Base-by-base conservation (phyloP, 805 yeast species). In the Isabelozyma gotoi region DNA sequence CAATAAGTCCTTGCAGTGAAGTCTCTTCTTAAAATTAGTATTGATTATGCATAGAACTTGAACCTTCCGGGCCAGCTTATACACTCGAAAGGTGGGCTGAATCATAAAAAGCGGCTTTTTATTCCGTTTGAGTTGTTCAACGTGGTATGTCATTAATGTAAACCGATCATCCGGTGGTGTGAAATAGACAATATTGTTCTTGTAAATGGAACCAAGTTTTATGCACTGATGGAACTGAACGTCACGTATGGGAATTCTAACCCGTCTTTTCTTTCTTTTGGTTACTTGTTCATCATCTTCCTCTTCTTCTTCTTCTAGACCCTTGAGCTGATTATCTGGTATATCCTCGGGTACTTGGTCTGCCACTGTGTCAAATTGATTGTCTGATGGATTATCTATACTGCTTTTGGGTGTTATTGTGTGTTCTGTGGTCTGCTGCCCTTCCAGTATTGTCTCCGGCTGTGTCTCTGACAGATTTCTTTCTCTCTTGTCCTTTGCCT, bases 161-260 rank as follows among this genome's bases (percentile, higher is more conserved):
- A 73, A 73, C 43, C 67, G 60, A 44, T 71, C 76, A 39, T 89
- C 97, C 0, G 97, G 97, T 12, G 97, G 97, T 14, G 85, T 80
- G 60, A 90, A 91, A 20, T 83, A 79, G 24, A 91, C 80, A 44
- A 81, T 76, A 52, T 89, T 84, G 5, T 76, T 74, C 14, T 67
- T 60, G 60, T 91, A 95, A 49, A 86, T 76, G 40, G 82, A 74
- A 2, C 84, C 78, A 32, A 88, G 65, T 40, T 85, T 74, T n/a
- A 89, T 95, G 66, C 96, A 89, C 65, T 89, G 68, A 53, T 72
- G 62, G 68, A 67, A 53, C 72, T 68, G 75, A 21, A 68, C 65
- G 42, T 69, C 67, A 4, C 64, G 47, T 21, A 71, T 60, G 10
- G 75, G 73, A 6, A 70, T 59, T 18, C 42, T 42, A 17, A 45